These are phyloP conservation scores for Entoloma clypeatum DNA, from an alignment of 1,284 basidiomycete species.

Conservation along the genomic window DNA sequence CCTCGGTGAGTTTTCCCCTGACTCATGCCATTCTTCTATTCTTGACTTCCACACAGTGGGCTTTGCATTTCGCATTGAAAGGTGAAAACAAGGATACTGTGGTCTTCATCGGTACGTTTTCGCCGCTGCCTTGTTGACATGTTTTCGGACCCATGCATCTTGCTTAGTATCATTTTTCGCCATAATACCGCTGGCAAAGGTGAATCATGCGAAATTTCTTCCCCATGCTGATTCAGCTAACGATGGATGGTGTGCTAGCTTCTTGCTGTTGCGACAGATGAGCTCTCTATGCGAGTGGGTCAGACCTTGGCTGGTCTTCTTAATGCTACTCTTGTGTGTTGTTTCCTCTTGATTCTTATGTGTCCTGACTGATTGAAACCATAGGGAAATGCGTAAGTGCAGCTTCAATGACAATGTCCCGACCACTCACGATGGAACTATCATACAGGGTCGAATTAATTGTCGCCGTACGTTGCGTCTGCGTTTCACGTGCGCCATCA, in stretches of 20 bases:
- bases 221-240: conserved; percentile 1
- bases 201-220: conserved; percentile 21
- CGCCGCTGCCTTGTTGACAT: conserved; percentile 1
- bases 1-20: conserved; percentile 49
- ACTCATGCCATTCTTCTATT: background rate
- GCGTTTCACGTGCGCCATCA: conserved; percentile 10
- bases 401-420: background rate
- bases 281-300: conserved; percentile 77
- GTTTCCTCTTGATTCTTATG: conserved; percentile 5
- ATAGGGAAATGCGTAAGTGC: conserved; percentile 72
- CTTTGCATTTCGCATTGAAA: conserved; percentile 55
- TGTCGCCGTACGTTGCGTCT: conserved; percentile 54
- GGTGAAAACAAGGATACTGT: conserved; percentile 46
- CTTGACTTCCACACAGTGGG: conserved; percentile 52
- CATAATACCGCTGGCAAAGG: conserved; percentile 75
- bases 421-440: conserved; percentile 4
- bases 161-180: conserved; percentile 63
- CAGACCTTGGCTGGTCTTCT: conserved; percentile 84
- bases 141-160: conserved; percentile 8
- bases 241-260: conserved; percentile 48
- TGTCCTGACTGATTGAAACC: conserved; percentile 6
- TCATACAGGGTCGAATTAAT: conserved; percentile 69
- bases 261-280: conserved; percentile 85
- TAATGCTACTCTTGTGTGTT: conserved; percentile 77
- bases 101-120: conserved; percentile 66